Base-by-base conservation (phyloP, 148 eudicot genomes). In the Rhododendron ovatum region DNA sequence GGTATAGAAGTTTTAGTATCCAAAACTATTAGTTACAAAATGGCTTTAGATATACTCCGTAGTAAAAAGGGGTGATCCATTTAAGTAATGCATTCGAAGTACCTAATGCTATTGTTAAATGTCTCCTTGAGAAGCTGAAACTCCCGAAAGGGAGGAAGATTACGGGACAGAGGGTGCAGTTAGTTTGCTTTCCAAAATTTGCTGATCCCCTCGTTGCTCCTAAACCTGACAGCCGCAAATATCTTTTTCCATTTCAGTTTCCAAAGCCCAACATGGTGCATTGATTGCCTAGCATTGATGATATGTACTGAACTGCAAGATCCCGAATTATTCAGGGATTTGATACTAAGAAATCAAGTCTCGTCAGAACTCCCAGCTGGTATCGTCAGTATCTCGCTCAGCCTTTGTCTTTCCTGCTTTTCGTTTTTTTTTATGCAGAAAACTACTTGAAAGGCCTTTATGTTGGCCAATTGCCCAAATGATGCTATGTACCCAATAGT, bases 211-310 rank as follows among this genome's bases (percentile, higher is more conserved):
- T 35, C 37, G 33, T 35, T 87, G 39, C 48, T 77, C 43, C 35
- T 35, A 78, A 69, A 82, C 20, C 78, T 86, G 78, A 78, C 50
- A 20, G 8, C 30, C 63, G 26, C 24, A 12, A 55, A 0, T 48
- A 69, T 33, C 22, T 15, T 82, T 47, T 67, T 84, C 8, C 15
- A 59, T 47, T 84, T 78, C 93, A 95, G 98, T 94, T 90, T 89
- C 92, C 41, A 93, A 94, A 90, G 95, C 94, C 76, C 98, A 93
- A 82, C 97, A 95, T 86, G 98, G 41, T 95, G 97, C 90, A 95
- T 94, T 59, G 98, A 95, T 88, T 95, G 94, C 86, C 92, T 95
- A 50, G 95, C 98, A 2, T 89, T 93, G 86, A 91, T 93, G 90
- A 84, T 95, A 78, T 95, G 97, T 81, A 90, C 95, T 84, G 97